Conservation (phyloP, 495 filamentous ascomycete species). For the Aspergillus egyptiacus region DNA sequence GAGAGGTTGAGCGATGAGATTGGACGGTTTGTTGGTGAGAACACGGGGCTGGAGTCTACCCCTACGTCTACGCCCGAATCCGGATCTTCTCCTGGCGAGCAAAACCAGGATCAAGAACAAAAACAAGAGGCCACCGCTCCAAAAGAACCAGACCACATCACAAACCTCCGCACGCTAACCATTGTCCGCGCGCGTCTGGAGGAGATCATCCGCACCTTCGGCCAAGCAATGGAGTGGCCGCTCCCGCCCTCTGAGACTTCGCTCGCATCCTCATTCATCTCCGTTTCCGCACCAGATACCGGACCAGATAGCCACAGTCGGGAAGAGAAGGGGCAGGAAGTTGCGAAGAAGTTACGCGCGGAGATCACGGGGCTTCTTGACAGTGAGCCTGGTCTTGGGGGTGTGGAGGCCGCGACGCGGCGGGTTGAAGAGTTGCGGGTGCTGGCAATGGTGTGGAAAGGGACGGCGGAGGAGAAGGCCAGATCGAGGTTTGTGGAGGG, state of each 20-base stretch:
- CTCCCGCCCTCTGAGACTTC: constrained; percentile 74
- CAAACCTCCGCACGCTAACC: constrained; percentile 72
- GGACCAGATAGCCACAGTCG: constrained; percentile 55
- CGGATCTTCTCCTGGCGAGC: too few relatives aligned
- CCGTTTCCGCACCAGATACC: constrained; percentile 70
- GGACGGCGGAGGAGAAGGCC: constrained; percentile 87
- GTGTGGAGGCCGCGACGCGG: constrained; percentile 60
- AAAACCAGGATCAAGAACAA: constrained; percentile 9
- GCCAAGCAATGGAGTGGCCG: constrained; percentile 88
- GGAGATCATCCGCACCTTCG: constrained; percentile 80
- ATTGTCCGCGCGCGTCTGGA: constrained; percentile 77
- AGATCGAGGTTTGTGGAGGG: constrained; percentile 74
- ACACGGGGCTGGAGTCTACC: too few relatives aligned
- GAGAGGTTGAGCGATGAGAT: constrained; percentile 67
- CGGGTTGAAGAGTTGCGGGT: constrained; percentile 68
- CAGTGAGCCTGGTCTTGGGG: constrained; percentile 35
- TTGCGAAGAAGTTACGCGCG: constrained; percentile 57
- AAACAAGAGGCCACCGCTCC: neutral
- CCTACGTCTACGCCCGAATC: constrained; percentile 26
- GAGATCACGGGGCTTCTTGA: constrained; percentile 67
- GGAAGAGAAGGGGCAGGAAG: constrained; percentile 74
- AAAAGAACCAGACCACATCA: constrained; percentile 63
- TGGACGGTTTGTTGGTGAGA: constrained; percentile 52
- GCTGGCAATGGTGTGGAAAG: constrained; percentile 78
- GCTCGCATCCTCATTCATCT: constrained; percentile 68